Base-by-base conservation (phyloP, 108 stramenopile genomes). In the Stephanodiscus triporus region DNA sequence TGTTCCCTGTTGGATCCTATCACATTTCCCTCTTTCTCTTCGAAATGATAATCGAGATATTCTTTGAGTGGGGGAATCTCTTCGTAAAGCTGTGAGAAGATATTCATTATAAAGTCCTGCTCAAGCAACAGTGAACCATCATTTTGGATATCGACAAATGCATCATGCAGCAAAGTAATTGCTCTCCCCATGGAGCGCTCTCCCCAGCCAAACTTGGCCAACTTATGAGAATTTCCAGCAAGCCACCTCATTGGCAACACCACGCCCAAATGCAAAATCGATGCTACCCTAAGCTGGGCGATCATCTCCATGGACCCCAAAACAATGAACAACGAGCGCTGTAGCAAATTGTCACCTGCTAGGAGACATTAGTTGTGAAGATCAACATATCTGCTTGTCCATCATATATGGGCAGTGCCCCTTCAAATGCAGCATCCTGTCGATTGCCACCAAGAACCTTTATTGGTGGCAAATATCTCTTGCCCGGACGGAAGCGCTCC, bases 101-200 rank as follows among this genome's bases (percentile, higher is more conserved):
- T 63, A 48, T 63, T 63, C 63, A 63, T 37, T 13, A 64, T 50
- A 17, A 38, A 64, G 17, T 66, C 2, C 4, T 66, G 16, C 16
- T 48, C 45, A 4, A 66, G 38, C 30, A 43, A 20, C n/a, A 48
- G 11, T 6, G 24, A 20, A 0, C 54, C 54, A 71, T 71, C 53
- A 16, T 10, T 27, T 45, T 54, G 20, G 3, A 72, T 49, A 37
- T 62, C 60, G 20, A 54, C 16, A 13, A 63, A 37, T 23, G 71
- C 61, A 17, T 11, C 10, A 34, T 63, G 26, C 26, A 72, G 43
- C 8, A 43, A 24, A 27, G 45, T 1, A 2, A 66, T 9, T 9
- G 36, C 42, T 14, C 42, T 23, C 17, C 62, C 71, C 71, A 72
- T 72, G 9, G 71, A 72, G 9, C 61, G 61, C 49, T 64, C 71